A percentile compares a stretch with the other conserved stretches of the same genome.
phyloP scores from a whole-genome alignment of 148 eudicot genomes.

The Vaccinium macrocarpon region DNA sequence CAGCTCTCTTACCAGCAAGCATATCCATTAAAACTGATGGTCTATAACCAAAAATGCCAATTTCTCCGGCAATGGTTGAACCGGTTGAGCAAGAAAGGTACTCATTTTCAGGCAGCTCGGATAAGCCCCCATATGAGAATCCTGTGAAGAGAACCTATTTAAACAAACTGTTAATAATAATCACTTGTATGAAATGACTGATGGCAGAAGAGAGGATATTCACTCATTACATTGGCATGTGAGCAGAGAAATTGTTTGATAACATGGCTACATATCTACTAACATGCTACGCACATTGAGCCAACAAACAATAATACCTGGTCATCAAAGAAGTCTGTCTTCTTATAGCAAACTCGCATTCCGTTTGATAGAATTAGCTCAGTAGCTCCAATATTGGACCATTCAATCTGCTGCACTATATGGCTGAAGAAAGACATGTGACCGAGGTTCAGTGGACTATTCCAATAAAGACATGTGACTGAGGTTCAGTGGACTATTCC shows the following conservation, averaged over 20 bases:
- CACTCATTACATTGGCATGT: neutral
- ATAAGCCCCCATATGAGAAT: conserved; percentile 84
- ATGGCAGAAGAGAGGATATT: neutral
- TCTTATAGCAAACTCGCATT: conserved; percentile 84
- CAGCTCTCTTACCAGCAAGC: conserved; percentile 98
- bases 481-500: neutral
- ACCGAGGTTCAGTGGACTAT: neutral
- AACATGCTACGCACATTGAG: neutral
- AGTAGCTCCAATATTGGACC: conserved; percentile 60
- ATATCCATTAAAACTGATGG: conserved; percentile 79
- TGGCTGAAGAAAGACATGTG: conserved; percentile 40
- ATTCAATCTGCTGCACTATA: conserved; percentile 55
- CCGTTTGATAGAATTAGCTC: conserved; percentile 82
- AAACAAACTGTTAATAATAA: conserved; percentile 30
- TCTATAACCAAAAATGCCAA: conserved; percentile 85
- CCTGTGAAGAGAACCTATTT: conserved; percentile 82
- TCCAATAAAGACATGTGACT: conserved; percentile 1
- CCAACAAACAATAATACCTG: conserved; percentile 50
- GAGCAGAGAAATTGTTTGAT: neutral
- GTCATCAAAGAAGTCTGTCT: conserved; percentile 84
- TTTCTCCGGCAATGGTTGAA: conserved; percentile 84
- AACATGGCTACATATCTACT: neutral
- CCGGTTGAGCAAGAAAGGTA: conserved; percentile 88
- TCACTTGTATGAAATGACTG: conserved; percentile 10
- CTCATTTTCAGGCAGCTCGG: conserved; percentile 83